A percentile compares a stretch with the other conserved stretches of the same genome.
phyloP scores from a whole-genome alignment of 2,329 filamentous ascomycete genomes.

The Alternaria postmessia region DNA sequence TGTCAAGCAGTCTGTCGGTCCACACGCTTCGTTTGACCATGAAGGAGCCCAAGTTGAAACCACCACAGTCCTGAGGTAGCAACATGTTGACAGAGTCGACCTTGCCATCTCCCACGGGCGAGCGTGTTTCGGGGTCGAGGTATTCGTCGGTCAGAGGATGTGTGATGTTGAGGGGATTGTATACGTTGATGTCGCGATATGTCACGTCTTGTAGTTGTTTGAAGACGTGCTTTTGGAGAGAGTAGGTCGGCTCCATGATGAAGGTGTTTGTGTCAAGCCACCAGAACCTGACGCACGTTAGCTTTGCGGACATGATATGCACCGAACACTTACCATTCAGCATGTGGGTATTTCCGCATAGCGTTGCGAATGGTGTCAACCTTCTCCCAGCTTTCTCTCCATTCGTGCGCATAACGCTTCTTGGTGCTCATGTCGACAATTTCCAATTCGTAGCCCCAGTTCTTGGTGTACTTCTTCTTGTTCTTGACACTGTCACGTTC shows the following conservation, averaged over 20 bases:
- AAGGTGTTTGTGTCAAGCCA: constrained; percentile 98
- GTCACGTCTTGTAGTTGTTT: constrained; percentile 75
- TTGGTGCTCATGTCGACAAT: constrained; percentile 99
- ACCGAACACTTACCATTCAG: constrained; percentile 80
- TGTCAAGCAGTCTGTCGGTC: constrained; percentile 89
- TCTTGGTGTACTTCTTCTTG: constrained; percentile 85
- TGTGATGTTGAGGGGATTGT: constrained; percentile 92
- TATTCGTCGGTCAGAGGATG: constrained; percentile 80
- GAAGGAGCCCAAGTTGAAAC: constrained; percentile 97
- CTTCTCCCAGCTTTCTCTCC: constrained; percentile 99
- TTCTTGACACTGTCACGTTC: constrained; percentile 95
- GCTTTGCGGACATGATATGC: constrained; percentile 2
- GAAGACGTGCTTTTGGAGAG: constrained; percentile 90
- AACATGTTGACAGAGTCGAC: constrained; percentile 84
- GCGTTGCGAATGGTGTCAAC: constrained; percentile 90
- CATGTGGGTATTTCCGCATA: constrained; percentile 91
- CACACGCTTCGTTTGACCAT: constrained; percentile 85
- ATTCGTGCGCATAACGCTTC: constrained; percentile 98
- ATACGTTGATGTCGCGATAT: constrained; percentile 95
- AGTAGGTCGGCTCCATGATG: constrained; percentile 94
- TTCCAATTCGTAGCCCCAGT: constrained; percentile 95
- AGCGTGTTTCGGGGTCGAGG: constrained; percentile 77
- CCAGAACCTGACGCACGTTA: constrained; percentile 82
- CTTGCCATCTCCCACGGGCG: constrained; percentile 78
- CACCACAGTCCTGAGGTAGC: constrained; percentile 90